Conservation (phyloP, 371 early-diverging fungal species). For the Zopfochytrium polystomum region DNA sequence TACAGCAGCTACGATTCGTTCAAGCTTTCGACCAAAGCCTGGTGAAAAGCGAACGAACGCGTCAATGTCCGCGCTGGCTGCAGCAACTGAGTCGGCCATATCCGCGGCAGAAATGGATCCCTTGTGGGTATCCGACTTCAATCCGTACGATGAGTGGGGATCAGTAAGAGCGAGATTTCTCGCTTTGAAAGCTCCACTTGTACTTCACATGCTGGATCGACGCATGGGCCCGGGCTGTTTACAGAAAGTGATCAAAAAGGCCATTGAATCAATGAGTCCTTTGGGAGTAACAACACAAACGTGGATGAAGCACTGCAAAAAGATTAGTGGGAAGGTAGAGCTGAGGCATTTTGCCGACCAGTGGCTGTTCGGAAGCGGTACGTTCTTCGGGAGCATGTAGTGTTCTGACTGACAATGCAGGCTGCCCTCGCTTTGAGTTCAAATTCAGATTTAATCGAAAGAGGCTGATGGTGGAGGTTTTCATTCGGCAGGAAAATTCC, state of each 20-base stretch:
- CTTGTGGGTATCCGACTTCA: constrained; percentile 45
- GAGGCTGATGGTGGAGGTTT: constrained; percentile 89
- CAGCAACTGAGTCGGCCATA: constrained; percentile 5
- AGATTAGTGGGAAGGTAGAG: constrained; percentile 70
- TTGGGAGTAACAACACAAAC: constrained; percentile 82
- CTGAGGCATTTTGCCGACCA: constrained; percentile 82
- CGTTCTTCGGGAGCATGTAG: not conserved
- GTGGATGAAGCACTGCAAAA: constrained; percentile 76
- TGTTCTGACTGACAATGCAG: constrained; percentile 50
- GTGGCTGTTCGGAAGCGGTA: constrained; percentile 75
- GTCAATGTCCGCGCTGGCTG: too few species aligned
- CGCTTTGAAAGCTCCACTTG: constrained; percentile 78
- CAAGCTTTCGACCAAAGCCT: too few species aligned
- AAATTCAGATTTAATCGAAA: constrained; percentile 83
- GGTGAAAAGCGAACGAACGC: too few species aligned
- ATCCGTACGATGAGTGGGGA: constrained; percentile 58
- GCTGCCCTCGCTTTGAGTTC: constrained; percentile 83
- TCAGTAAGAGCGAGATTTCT: constrained; percentile 64
- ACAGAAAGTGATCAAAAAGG: constrained; percentile 75
- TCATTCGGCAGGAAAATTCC: constrained; percentile 76
- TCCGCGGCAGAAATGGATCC: too few species aligned
- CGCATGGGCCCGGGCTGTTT: constrained; percentile 61
- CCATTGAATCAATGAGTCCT: constrained; percentile 73
- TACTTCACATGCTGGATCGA: constrained; percentile 90
- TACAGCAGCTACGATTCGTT: not conserved